Base-by-base conservation (phyloP, 2,329 filamentous ascomycete genomes). In the Orbilia javanica region DNA sequence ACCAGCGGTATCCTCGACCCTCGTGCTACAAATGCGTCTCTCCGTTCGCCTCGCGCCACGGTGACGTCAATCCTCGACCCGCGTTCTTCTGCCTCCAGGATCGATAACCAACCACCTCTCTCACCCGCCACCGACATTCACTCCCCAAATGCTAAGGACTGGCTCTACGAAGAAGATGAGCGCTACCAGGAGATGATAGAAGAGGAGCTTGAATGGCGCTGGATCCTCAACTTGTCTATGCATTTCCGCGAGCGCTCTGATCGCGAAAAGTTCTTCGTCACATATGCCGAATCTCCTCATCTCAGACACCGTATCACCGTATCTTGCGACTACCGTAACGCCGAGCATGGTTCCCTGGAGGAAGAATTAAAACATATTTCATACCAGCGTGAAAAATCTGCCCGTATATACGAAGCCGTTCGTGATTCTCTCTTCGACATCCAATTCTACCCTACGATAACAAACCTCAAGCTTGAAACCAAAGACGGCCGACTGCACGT, bases 191-290 rank as follows among this genome's bases (percentile, higher is more conserved):
- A 87, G 65, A 86, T 89, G 81, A 88, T 97, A 80, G 89, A 92
- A 80, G 89, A 92, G 79, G 95, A 98, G 84, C 88, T 97, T 69
- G 94, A 97, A 82, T 89, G 88, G 78, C 91, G 89, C 82, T 99
- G 96, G 96, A 98, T 99, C 77, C 87, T 99, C 81, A 99, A 99
- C 83, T 88, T 98, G 77, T 97, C 94, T 84, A 97, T 99, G 96
- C 94, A 97, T 84, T 99, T 97, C 84, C 90, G 94, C 75, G 96
- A 99, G 85, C 91, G 92, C 82, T 96, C 94, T 11, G 92, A 93
- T 81, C 89, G 95, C 50, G 96, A 99, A 84, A 99, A 99, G 84
- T 98, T 98, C 86, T 99, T 98, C 84, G 91, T 99, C 79, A 98
- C 96, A 0, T 99, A 93, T 83, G 93, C 94, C 57, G 92, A 97